These are phyloP conservation scores for Auriscalpium microsporum DNA, from an alignment of 768 basidiomycete species.

Conservation along the genomic window DNA sequence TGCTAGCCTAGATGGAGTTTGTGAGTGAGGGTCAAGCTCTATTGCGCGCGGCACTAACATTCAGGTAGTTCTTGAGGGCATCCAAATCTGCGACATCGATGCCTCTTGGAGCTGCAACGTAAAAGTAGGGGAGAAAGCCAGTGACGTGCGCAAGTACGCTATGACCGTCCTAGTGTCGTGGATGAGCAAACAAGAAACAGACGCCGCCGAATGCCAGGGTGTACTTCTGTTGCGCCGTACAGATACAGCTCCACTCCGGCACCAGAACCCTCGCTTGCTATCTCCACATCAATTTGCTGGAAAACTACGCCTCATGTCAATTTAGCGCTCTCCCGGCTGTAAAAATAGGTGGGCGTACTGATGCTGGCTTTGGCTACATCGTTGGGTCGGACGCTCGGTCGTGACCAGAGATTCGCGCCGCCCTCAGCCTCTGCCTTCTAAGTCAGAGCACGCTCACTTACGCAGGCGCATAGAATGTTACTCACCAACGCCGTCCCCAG, in stretches of 20 bases:
- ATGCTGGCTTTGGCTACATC: constrained; percentile 59
- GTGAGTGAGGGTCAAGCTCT: background rate
- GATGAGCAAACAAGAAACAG: no score
- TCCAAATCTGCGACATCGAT: constrained; percentile 61
- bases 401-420: constrained; percentile 66
- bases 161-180: constrained; percentile 55
- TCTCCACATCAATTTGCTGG: constrained; percentile 93
- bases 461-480: background rate
- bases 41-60: constrained; percentile 41
- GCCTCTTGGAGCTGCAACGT: constrained; percentile 78
- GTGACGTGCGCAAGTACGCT: constrained; percentile 81
- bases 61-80: constrained; percentile 60
- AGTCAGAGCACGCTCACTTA: no score
- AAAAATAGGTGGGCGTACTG: constrained; percentile 33
- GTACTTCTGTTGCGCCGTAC: constrained; percentile 87
- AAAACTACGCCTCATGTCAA: constrained; percentile 48
- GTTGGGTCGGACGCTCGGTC: constrained; percentile 49
- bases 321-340: background rate
- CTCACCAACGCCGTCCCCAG: constrained; percentile 15
- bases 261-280: constrained; percentile 37
- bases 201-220: background rate
- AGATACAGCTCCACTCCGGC: constrained; percentile 50
- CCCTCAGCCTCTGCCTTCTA: constrained; percentile 54
- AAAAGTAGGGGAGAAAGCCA: constrained; percentile 90
- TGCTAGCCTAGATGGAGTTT: background rate